phyloP scores from a whole-genome alignment of 2,329 filamentous ascomycete species.

The Drechslerella coelobrocha region DNA sequence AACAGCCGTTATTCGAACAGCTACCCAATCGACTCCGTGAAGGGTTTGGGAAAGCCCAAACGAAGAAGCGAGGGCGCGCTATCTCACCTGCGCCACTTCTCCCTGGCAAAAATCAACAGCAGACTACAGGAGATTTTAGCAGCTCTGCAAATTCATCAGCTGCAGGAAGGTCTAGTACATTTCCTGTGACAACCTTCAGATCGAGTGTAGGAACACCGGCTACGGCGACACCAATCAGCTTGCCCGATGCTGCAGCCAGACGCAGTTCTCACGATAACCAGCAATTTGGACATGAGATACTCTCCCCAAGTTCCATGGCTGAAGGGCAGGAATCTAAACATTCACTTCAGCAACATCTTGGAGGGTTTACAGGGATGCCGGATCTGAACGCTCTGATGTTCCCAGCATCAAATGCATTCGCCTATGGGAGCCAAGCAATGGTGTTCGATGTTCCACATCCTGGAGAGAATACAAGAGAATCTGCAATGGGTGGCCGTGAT shows the following conservation, averaged over 20 bases:
- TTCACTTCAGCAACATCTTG: constrained; percentile 58
- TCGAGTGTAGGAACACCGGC: constrained; percentile 51
- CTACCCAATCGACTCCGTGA: constrained; percentile 75
- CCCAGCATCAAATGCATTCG: constrained; percentile 76
- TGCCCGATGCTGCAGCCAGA: constrained; percentile 54
- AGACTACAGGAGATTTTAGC: constrained; percentile 45
- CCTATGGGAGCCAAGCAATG: constrained; percentile 74
- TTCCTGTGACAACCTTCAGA: constrained; percentile 51
- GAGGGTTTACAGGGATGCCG: constrained; percentile 62
- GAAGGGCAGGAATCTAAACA: constrained; percentile 23
- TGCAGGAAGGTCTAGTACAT: constrained; percentile 51
- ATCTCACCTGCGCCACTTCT: constrained; percentile 62
- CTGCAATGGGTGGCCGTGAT: constrained; percentile 59
- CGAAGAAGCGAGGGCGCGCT: constrained; percentile 63
- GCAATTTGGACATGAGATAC: constrained; percentile 47
- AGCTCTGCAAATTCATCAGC: constrained; percentile 55
- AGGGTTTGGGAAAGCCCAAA: constrained; percentile 58
- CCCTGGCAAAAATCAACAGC: constrained; percentile 56
- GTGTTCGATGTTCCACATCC: constrained; percentile 59
- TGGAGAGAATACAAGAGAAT: constrained; percentile 12
- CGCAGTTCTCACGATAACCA: constrained; percentile 54
- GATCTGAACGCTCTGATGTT: constrained; percentile 83
- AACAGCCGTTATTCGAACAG: constrained; percentile 79
- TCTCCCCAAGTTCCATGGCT: constrained; percentile 50
- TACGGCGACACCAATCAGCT: constrained; percentile 13